A percentile compares a stretch with the other conserved stretches of the same genome.
phyloP scores from a whole-genome alignment of 495 filamentous ascomycete species.

The Aspergillus carlsbadensis region DNA sequence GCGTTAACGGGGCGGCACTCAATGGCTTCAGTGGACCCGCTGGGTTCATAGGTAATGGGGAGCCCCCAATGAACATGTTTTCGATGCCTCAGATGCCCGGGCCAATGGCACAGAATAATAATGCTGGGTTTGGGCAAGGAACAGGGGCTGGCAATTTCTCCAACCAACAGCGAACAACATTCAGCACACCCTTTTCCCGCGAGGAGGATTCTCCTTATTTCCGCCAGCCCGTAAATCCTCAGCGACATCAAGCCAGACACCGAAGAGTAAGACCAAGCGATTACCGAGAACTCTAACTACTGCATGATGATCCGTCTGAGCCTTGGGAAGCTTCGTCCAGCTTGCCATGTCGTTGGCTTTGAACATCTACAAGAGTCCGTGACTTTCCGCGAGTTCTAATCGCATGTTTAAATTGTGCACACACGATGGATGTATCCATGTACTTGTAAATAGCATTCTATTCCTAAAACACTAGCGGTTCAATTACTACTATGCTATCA shows the following conservation, averaged over 20 bases:
- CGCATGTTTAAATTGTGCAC: constrained; percentile 3
- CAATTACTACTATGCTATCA: background rate
- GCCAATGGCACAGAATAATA: constrained; percentile 30
- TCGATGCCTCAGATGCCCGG: constrained; percentile 33
- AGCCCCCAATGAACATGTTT: constrained; percentile 40
- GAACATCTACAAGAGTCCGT: too few relatives aligned
- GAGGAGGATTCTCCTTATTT: constrained; percentile 94
- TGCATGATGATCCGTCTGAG: background rate
- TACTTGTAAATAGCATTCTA: constrained; percentile 10
- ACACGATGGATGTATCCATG: constrained; percentile 5
- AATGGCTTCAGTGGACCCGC: constrained; percentile 31
- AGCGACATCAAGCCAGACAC: constrained; percentile 79
- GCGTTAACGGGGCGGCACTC: constrained; percentile 28
- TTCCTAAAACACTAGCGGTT: background rate
- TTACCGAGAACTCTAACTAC: constrained; percentile 72
- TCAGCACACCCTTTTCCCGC: constrained; percentile 58
- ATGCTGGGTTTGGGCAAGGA: constrained; percentile 32
- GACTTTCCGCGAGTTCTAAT: background rate
- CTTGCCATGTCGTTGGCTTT: too few relatives aligned
- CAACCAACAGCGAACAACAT: constrained; percentile 71
- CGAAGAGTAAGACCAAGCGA: constrained; percentile 81
- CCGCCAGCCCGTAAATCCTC: constrained; percentile 92
- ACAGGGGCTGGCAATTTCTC: constrained; percentile 52
- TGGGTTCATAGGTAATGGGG: constrained; percentile 42
- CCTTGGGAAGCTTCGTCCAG: too few relatives aligned